phyloP scores from a whole-genome alignment of 2,329 filamentous ascomycete genomes.

The Fusarium sp. region DNA sequence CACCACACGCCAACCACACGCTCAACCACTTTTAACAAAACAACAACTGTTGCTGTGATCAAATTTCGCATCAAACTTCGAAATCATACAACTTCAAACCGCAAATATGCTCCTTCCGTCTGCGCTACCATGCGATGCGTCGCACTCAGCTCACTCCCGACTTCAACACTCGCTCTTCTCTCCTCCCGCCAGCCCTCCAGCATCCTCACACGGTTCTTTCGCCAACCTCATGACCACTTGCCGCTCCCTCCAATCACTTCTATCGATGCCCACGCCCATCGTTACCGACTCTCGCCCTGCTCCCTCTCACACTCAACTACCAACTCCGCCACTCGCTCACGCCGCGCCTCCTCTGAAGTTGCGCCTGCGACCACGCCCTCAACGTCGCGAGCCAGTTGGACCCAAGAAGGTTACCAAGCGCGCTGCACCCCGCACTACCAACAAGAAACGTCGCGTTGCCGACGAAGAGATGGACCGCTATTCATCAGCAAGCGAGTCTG shows the following conservation, averaged over 20 bases:
- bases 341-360: slow-evolving; percentile 64
- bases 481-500: slow-evolving; percentile 53
- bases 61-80: background rate
- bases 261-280: slow-evolving; percentile 54
- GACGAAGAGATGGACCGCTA: slow-evolving; percentile 61
- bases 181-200: slow-evolving; percentile 67
- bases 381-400: slow-evolving; percentile 48
- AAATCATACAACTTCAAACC: slow-evolving; percentile 16
- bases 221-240: slow-evolving; percentile 69
- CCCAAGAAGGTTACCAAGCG: slow-evolving; percentile 65
- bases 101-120: slow-evolving; percentile 68
- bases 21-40: slow-evolving; percentile 12
- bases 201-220: slow-evolving; percentile 58
- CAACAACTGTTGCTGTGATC: slow-evolving; percentile 16
- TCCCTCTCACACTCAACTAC: slow-evolving; percentile 54
- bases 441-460: slow-evolving; percentile 63
- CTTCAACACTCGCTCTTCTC: slow-evolving; percentile 66
- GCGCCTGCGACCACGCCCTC: slow-evolving; percentile 62
- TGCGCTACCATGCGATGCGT: slow-evolving; percentile 67
- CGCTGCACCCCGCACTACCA: slow-evolving; percentile 57
- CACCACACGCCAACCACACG: slow-evolving; percentile 39
- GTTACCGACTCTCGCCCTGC: slow-evolving; percentile 51
- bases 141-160: slow-evolving; percentile 57
- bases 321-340: slow-evolving; percentile 66
- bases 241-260: slow-evolving; percentile 69